phyloP scores from a whole-genome alignment of 1,284 basidiomycete species.

The Agaricales sp. region DNA sequence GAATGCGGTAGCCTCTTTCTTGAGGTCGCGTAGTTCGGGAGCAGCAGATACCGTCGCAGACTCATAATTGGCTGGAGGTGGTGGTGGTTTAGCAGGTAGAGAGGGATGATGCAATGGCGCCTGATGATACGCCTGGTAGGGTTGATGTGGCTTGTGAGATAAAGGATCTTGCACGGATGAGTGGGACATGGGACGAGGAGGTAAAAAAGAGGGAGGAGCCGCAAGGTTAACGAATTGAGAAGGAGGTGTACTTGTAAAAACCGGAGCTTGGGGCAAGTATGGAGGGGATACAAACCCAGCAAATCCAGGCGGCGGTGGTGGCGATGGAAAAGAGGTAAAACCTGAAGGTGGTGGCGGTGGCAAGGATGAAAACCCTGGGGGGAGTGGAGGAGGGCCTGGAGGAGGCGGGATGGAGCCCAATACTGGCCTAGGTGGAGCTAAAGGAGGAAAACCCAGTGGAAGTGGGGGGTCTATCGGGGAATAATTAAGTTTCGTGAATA shows the following conservation, averaged over 20 bases:
- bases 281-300: conserved; percentile 29
- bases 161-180: conserved; percentile 54
- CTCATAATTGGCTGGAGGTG: conserved; percentile 22
- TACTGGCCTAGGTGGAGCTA: conserved; percentile 11
- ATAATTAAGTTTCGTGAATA: conserved; percentile 14
- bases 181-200: conserved; percentile 23
- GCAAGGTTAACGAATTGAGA: too few relatives aligned
- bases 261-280: conserved; percentile 40
- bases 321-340: conserved; percentile 18
- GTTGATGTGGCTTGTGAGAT: conserved; percentile 52
- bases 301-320: conserved; percentile 16
- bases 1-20: conserved; percentile 87
- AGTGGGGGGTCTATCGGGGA: conserved; percentile 21
- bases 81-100: conserved; percentile 27
- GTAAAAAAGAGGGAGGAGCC: not conserved
- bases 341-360: conserved; percentile 16
- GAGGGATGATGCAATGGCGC: conserved; percentile 25
- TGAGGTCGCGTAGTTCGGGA: conserved; percentile 81
- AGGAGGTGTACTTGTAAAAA: not conserved
- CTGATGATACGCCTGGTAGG: conserved; percentile 49
- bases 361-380: conserved; percentile 20
- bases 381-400: conserved; percentile 19
- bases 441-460: conserved; percentile 15
- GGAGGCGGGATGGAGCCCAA: conserved; percentile 18
- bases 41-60: conserved; percentile 71